Evolutionary conservation across 139 green algal genomes (phyloP).

Genomic region (Chlorella sorokiniana): DNA sequence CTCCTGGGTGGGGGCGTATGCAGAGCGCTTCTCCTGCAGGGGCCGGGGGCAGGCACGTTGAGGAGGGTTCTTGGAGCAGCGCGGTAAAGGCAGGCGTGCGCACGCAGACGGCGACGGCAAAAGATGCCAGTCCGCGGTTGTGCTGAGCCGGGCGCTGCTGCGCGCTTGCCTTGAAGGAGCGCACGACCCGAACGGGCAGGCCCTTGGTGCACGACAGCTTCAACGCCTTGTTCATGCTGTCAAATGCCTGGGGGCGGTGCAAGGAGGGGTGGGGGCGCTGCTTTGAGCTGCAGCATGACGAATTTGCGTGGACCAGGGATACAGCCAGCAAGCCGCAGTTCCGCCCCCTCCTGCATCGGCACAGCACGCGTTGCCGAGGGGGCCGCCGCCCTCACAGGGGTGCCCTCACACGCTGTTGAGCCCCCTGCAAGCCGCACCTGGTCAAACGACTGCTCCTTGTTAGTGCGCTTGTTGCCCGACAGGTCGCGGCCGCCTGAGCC

Average conservation of each 20-base stretch:
- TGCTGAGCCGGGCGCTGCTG: no score
- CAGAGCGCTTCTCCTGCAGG: conserved; percentile 89
- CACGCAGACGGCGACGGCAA: not conserved
- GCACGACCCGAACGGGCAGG: conserved; percentile 90
- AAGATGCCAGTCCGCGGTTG: no score
- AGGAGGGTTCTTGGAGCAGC: no score
- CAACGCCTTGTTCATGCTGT: conserved; percentile 89
- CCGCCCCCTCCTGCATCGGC: no score
- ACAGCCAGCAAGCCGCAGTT: no score
- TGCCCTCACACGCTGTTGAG: no score
- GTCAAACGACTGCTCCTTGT: conserved; percentile 85
- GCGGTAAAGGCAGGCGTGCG: not conserved
- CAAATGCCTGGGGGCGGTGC: conserved; percentile 75
- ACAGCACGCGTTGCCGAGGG: no score
- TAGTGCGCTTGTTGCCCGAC: conserved; percentile 95
- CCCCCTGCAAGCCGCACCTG: no score
- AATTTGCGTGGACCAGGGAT: not conserved
- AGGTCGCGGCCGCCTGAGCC: conserved; percentile 90
- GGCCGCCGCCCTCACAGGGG: no score
- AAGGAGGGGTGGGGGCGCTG: not conserved
- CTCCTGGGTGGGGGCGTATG: conserved; percentile 83
- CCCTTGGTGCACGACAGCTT: conserved; percentile 82
- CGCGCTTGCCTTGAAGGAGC: conserved; percentile 69
- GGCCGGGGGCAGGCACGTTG: not conserved
- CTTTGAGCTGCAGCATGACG: not conserved